Evolutionary conservation across 2,329 filamentous ascomycete species (phyloP), one percentile per base, ranked within the genome.

Genomic region (Nectriaceae sp.): DNA sequence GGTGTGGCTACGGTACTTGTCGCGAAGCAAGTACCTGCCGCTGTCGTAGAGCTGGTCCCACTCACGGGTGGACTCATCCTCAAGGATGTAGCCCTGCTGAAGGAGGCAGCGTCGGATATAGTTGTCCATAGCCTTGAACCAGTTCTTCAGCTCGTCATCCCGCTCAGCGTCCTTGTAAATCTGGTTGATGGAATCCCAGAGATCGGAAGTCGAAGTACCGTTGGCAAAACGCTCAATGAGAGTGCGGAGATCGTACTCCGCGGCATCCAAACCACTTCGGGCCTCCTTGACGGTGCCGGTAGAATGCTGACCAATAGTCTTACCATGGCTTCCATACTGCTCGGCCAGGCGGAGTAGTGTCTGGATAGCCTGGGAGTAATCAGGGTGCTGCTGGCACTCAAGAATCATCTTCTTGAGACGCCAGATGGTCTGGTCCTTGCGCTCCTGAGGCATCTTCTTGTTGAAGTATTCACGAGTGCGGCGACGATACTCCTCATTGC

Each of bases 341-440:
- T 96, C 91, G 5, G 90, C 91, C 41, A 99, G 77, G 36, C 83
- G 77, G 22, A 99, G 80, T 5, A 99, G 77, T 3, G 93, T 95
- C 62, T 91, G 84, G 55, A 99, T 87, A n/a, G 94, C 94, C 69
- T 88, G 82, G 60, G 92, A 85, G 71, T 97, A 99, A 63, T 99
- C 93, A 49, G 89, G 83, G 65, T 97, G 94, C 47, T 93, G 89
- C 74, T 99, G 94, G 62, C 96, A 91, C 72, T 99, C 94, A 39
- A 97, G 85, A 33, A 99, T 76, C 88, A 97, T 96, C 83, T 97
- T 97, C 84, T 84, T 99, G 58, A 99, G 74, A 31, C 94, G 89
- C 82, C 85, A 96, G 62, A 97, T 86, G 47, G 86, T 87, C 76
- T 96, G 91, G 6, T 97, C 91, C 52, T 92, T 90, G 51, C 94